A percentile compares a stretch with the other conserved stretches of the same genome.
phyloP scores from a whole-genome alignment of 768 basidiomycete genomes.

The Amanita inopinata region DNA sequence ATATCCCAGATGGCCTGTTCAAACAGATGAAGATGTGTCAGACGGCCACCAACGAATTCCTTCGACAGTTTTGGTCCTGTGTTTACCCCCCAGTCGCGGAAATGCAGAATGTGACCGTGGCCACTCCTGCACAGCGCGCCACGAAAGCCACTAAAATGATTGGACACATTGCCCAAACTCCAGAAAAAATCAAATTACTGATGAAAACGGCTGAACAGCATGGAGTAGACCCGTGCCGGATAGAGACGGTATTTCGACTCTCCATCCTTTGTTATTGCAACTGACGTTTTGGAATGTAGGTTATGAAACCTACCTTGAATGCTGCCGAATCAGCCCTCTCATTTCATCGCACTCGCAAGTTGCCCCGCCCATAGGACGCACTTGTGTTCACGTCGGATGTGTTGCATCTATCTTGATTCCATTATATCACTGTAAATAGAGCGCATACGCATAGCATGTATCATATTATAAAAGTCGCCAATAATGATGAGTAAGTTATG shows the following conservation, averaged over 20 bases:
- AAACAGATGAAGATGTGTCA: conserved; percentile 84
- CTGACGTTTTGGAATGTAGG: conserved; percentile 34
- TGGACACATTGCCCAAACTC: conserved; percentile 67
- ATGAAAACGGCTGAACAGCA: conserved; percentile 49
- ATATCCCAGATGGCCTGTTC: conserved; percentile 71
- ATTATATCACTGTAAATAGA: conserved; percentile 9
- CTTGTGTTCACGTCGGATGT: no score
- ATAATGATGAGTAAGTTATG: conserved; percentile 13
- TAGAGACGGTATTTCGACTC: conserved; percentile 36
- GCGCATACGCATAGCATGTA: conserved; percentile 12
- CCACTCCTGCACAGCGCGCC: conserved; percentile 60
- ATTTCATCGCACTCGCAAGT: conserved; percentile 41
- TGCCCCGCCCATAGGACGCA: conserved; percentile 14
- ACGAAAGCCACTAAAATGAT: conserved; percentile 85
- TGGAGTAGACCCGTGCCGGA: conserved; percentile 50
- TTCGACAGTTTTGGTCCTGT: conserved; percentile 92
- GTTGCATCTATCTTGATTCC: conserved; percentile 8
- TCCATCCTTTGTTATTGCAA: neutral
- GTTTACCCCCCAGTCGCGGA: conserved; percentile 69
- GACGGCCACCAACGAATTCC: conserved; percentile 89
- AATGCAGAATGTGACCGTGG: conserved; percentile 32
- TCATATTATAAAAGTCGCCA: conserved; percentile 8
- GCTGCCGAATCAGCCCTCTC: conserved; percentile 67
- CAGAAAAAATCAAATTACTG: conserved; percentile 75
- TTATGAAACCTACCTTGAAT: conserved; percentile 64